phyloP scores from a whole-genome alignment of 306 rosid species.

The Fragaria vesca region DNA sequence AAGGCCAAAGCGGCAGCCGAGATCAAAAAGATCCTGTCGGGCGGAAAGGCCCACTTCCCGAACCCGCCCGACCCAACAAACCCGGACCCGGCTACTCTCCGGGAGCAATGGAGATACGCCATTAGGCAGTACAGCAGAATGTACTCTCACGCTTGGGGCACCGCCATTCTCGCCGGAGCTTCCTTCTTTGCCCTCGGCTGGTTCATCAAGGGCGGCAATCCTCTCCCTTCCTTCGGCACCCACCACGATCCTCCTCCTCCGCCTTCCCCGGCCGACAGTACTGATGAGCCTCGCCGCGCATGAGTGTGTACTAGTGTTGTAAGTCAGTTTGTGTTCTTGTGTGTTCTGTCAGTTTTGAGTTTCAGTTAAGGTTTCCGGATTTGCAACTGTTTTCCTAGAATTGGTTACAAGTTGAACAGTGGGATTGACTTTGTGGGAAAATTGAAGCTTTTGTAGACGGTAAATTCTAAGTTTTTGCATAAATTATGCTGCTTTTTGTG shows the following conservation, averaged over 20 bases:
- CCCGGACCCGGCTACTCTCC: constrained; percentile 79
- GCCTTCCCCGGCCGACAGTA: constrained; percentile 21
- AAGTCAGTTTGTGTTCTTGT: constrained; percentile 19
- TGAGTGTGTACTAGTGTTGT: constrained; percentile 12
- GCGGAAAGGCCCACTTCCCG: constrained; percentile 31
- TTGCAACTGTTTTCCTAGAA: not conserved
- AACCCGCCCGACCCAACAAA: constrained; percentile 68
- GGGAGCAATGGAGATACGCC: constrained; percentile 87
- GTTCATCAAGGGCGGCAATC: constrained; percentile 87
- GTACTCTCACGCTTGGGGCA: constrained; percentile 97
- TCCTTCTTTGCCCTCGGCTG: constrained; percentile 95
- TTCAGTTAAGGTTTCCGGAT: not conserved
- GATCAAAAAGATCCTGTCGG: constrained; percentile 25
- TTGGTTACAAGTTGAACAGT: not conserved
- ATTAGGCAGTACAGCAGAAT: constrained; percentile 67
- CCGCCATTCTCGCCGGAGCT: constrained; percentile 86
- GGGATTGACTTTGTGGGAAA: not conserved
- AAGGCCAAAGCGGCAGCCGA: constrained; percentile 19
- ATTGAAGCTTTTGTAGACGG: no score
- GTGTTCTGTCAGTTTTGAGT: not conserved
- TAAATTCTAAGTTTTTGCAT: not conserved
- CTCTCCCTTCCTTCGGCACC: constrained; percentile 54
- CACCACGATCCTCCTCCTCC: constrained; percentile 25
- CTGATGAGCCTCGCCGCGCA: constrained; percentile 22
- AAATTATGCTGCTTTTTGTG: not conserved